A percentile compares a stretch with the other conserved stretches of the same genome.
Conservation (phyloP, 805 yeast species). For the Lipomyces mesembrius region DNA sequence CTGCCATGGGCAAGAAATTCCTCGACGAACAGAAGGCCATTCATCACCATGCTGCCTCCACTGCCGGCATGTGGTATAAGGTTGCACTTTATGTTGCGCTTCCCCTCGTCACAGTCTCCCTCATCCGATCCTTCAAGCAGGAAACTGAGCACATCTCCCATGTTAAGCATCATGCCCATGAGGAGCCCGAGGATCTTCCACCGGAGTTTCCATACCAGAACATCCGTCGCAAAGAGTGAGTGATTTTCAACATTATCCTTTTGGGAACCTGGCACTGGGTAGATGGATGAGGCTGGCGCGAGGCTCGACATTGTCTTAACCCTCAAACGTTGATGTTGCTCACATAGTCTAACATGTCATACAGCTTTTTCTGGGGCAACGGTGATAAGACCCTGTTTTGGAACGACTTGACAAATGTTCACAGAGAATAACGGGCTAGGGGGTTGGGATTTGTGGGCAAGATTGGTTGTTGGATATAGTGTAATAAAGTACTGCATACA, state of each 20-base stretch:
- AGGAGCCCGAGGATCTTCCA: slow-evolving; percentile 89
- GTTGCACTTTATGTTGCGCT: slow-evolving; percentile 77
- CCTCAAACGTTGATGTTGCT: not conserved
- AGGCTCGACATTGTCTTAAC: not conserved
- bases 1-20: slow-evolving; percentile 30
- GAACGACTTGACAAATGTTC: slow-evolving; percentile 92
- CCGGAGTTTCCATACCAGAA: slow-evolving; percentile 88
- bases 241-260: not conserved
- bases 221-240: slow-evolving; percentile 70
- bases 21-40: slow-evolving; percentile 48
- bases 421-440: slow-evolving; percentile 44
- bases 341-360: not conserved
- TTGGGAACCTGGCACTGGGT: not conserved
- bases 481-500: not conserved
- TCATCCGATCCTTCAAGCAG: slow-evolving; percentile 77
- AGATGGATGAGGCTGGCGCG: not conserved
- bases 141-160: slow-evolving; percentile 92
- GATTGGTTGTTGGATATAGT: slow-evolving; percentile 1
- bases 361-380: slow-evolving; percentile 92
- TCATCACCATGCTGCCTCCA: slow-evolving; percentile 76
- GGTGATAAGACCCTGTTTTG: slow-evolving; percentile 98
- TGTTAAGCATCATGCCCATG: slow-evolving; percentile 55
- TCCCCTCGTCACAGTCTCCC: slow-evolving; percentile 78
- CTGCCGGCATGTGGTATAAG: slow-evolving; percentile 83
- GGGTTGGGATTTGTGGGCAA: not conserved